Percentiles rank a stretch among this genome's conserved stretches.
phyloP scores from a whole-genome alignment of 768 basidiomycete species.

The Hypholoma fasciculare region DNA sequence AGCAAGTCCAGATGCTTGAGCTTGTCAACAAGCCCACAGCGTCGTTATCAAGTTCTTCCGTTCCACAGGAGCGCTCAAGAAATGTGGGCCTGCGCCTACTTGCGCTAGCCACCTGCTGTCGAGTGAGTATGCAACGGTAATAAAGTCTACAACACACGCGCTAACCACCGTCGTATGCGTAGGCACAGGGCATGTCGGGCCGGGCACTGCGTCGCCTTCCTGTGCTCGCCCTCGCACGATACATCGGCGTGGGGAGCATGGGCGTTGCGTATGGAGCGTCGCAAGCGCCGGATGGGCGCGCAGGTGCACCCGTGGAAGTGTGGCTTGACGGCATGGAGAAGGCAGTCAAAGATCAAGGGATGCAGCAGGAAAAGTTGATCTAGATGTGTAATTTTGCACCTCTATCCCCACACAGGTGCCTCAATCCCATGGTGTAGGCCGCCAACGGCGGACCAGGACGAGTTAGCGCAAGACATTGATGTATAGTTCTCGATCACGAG shows the following conservation, averaged over 20 bases:
- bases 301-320: constrained; percentile 47
- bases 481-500: too few relatives aligned
- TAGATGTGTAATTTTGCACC: not conserved
- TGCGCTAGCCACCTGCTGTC: constrained; percentile 72
- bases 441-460: too few relatives aligned
- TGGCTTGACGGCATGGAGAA: constrained; percentile 89
- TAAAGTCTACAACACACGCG: not conserved
- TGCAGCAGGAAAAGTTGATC: constrained; percentile 48
- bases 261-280: constrained; percentile 1
- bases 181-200: constrained; percentile 87
- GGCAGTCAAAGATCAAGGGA: constrained; percentile 60
- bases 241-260: constrained; percentile 61
- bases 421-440: too few relatives aligned
- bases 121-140: constrained; percentile 48
- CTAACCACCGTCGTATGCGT: not conserved
- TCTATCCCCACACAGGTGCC: not conserved
- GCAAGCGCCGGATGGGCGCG: constrained; percentile 15
- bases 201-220: constrained; percentile 91
- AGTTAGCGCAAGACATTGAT: too few relatives aligned
- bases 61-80: constrained; percentile 50
- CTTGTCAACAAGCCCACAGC: constrained; percentile 32
- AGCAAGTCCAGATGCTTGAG: constrained; percentile 61
- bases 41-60: constrained; percentile 14
- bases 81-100: constrained; percentile 59
- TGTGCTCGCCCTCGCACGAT: constrained; percentile 85